Conservation (phyloP, 2,329 filamentous ascomycete genomes). For the Sporothrix euskadiensis region DNA sequence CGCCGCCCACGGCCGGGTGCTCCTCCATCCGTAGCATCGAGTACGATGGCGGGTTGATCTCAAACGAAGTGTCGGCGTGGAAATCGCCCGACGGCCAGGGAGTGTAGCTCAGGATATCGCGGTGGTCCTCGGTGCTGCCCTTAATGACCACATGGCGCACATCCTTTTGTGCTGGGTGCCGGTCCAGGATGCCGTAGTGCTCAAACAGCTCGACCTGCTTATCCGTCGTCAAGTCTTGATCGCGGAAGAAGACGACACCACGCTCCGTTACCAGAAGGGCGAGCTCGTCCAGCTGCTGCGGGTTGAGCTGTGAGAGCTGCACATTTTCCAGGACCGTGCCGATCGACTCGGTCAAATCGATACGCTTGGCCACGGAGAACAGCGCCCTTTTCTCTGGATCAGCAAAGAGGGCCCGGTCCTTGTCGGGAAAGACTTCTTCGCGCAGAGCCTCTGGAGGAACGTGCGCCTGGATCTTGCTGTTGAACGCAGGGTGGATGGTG, state of each 20-base stretch:
- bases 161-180: conserved; percentile 50
- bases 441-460: conserved; percentile 44
- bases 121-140: conserved; percentile 49
- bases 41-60: conserved; percentile 53
- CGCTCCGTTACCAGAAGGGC: conserved; percentile 50
- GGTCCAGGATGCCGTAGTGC: conserved; percentile 51
- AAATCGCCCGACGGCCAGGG: conserved; percentile 50
- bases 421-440: conserved; percentile 38
- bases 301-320: conserved; percentile 49
- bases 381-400: conserved; percentile 49
- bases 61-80: conserved; percentile 53
- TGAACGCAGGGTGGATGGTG: conserved; percentile 50
- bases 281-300: conserved; percentile 52
- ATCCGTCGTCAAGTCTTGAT: conserved; percentile 49
- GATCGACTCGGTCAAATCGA: conserved; percentile 48
- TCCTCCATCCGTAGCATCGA: conserved; percentile 54
- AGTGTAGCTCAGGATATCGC: conserved; percentile 48
- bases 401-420: conserved; percentile 46
- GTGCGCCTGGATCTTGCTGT: conserved; percentile 47
- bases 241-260: conserved; percentile 51
- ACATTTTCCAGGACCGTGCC: conserved; percentile 43
- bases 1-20: conserved; percentile 49
- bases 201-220: conserved; percentile 48
- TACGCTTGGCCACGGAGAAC: conserved; percentile 41
- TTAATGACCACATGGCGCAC: conserved; percentile 47